A percentile compares a stretch with the other conserved stretches of the same genome.
These are phyloP conservation scores for Trapa bicornis DNA, from an alignment of 345 rosid species.

Conservation along the genomic window DNA sequence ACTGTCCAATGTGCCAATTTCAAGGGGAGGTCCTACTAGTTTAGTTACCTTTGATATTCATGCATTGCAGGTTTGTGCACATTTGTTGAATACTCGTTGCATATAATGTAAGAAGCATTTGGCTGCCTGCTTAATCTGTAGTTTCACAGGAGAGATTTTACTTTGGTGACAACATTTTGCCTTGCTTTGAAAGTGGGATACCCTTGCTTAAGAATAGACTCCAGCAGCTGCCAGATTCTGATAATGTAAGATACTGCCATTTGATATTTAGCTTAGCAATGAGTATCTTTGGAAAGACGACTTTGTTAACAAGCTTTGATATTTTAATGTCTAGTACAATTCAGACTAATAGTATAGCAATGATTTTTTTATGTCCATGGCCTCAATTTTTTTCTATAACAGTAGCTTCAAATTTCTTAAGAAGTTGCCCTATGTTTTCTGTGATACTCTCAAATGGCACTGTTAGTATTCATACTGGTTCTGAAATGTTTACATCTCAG, in stretches of 20 bases:
- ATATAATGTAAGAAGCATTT: background rate
- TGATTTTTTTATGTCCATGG: background rate
- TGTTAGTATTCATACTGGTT: background rate
- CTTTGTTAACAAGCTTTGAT: background rate
- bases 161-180: constrained; percentile 85
- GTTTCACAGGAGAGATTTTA: constrained; percentile 78
- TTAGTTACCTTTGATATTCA: constrained; percentile 95
- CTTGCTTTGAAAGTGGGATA: constrained; percentile 91
- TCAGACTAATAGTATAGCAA: background rate
- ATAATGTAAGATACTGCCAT: constrained; percentile 45
- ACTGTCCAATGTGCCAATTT: constrained; percentile 68
- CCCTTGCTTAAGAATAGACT: constrained; percentile 83
- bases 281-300: background rate
- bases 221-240: constrained; percentile 79
- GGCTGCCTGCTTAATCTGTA: constrained; percentile 2
- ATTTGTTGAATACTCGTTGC: background rate
- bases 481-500: background rate
- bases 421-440: background rate
- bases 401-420: background rate
- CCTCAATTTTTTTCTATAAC: background rate
- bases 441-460: background rate
- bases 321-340: background rate
- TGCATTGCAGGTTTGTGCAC: constrained; percentile 65
- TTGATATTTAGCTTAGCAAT: background rate
- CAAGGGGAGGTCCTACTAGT: constrained; percentile 93